Base-by-base conservation (phyloP, 257 asterid genomes). In the Echites panduratus region DNA sequence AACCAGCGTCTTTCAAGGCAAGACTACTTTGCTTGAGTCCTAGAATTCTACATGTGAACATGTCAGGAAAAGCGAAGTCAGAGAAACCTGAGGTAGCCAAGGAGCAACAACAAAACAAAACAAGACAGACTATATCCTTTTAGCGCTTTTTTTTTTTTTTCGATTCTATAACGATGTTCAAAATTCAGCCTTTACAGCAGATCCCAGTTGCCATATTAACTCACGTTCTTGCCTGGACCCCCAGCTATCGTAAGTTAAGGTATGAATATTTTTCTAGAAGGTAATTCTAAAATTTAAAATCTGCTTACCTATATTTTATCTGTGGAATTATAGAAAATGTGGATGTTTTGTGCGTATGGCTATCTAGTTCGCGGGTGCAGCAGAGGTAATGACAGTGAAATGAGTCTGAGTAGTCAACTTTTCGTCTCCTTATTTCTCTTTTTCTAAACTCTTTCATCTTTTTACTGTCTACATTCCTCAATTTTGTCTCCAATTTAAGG, bases 371-470 rank as follows among this genome's bases (percentile, higher is more conserved):
- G 69, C 26, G 74, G 40, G 57, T 44, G 74, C 59, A 70, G 74
- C 59, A 70, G 76, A 57, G 75, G 77, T 70, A 71, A 71, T 85
- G 92, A 83, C 74, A 82, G 85, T 78, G 88, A 85, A 76, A 85
- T 43, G 82, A 85, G 88, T 76, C 86, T 76, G 82, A 69, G 84
- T 48, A 73, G 83, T 81, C 82, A 45, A 77, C 88, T 77, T 86
- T 86, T 86, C 86, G 85, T 84, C 88, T 77, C 71, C 79, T 77
- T 17, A n/a, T 50, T n/a, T 17, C 56, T 70, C 65, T 44, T 49
- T 73, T 73, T 72, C 70, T 47, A 71, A 64, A 57, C 75, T 79
- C 79, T 79, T 32, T 80, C 71, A 73, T 54, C 70, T 68, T 77
- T 66, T 75, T 41, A 82, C 82, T 29, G 78, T 70, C 65, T 67